Base-by-base conservation (phyloP, 2,329 filamentous ascomycete genomes). In the Byssothecium circinans region DNA sequence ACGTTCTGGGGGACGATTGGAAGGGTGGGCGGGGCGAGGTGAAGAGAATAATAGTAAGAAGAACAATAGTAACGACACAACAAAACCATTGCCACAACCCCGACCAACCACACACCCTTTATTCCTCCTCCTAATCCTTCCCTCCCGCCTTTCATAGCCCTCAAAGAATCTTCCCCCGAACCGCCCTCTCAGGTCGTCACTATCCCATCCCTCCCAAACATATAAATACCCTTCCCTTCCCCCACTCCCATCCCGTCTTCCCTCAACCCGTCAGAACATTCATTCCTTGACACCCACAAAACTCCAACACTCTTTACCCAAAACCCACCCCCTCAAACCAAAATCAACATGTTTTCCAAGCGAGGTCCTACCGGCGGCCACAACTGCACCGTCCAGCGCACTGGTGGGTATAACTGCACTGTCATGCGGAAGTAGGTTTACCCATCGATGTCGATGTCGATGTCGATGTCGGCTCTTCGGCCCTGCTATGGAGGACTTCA, bases 41-140 rank as follows among this genome's bases (percentile, higher is more conserved):
- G 36, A 30, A 10, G 44, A 50, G 50, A 53, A 58, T 51, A 59
- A 59, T 59, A 57, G 10, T 50, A 58, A 58, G 47, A 17, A 40
- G 41, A 49, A 54, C 51, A 57, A 55, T 54, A 53, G 8, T 52
- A 53, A 50, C 37, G 43, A 20, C 36, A 17, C 20, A 39, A 11
- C 30, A 43, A 20, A 17, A 18, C 36, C 41, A 27, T 41, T 47
- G 34, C 42, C 43, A 36, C 38, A 2, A 22, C 27, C 20, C 36
- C 40, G 22, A 42, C 30, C 18, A 42, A 29, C 12, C 23, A n/a
- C 20, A 11, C 38, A 29, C 10, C 8, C 18, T 22, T 23, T 38
- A 8, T 41, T 29, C 8, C 4, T n/a, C 18, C 25, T 25, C 19
- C 19, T 14, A 25, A 22, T 6, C 20, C 18, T 25, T 17, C 36